Percentiles rank a stretch among this genome's conserved stretches.
Evolutionary conservation across 345 rosid genomes (phyloP).

Genomic region (Gossypium anomalum): DNA sequence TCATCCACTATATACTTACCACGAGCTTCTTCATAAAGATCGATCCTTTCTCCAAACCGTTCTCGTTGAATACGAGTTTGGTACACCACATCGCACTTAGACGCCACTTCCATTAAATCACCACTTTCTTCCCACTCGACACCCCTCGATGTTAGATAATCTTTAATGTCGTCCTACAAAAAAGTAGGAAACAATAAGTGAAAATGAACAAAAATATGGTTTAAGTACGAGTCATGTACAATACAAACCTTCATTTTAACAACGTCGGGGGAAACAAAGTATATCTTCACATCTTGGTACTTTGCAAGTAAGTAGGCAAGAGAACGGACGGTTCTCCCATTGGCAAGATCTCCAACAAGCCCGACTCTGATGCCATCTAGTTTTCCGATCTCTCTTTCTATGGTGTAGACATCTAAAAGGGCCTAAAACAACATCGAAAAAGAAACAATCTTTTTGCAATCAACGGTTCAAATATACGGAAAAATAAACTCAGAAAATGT

Average conservation of each 20-base stretch:
- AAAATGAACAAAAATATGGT: background rate
- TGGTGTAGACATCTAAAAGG: conserved; percentile 84
- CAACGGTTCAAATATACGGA: background rate
- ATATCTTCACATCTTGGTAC: conserved; percentile 76
- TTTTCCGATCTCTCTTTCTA: conserved; percentile 82
- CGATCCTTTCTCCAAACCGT: conserved; percentile 77
- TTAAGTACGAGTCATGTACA: background rate
- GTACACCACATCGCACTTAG: conserved; percentile 79
- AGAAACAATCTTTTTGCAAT: background rate
- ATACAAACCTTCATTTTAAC: conserved; percentile 89
- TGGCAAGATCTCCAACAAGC: conserved; percentile 96
- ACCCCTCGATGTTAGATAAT: conserved; percentile 59
- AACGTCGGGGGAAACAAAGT: conserved; percentile 79
- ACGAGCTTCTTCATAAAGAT: conserved; percentile 87
- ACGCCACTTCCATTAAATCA: conserved; percentile 76
- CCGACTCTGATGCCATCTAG: conserved; percentile 85
- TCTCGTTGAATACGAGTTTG: conserved; percentile 94
- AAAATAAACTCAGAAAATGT: background rate
- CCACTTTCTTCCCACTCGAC: conserved; percentile 90
- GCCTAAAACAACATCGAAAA: conserved; percentile 41
- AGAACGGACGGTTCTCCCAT: conserved; percentile 92
- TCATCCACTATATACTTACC: conserved; percentile 82
- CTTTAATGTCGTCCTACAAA: conserved; percentile 86
- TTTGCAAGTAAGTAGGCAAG: conserved; percentile 90
- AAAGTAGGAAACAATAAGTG: background rate